phyloP scores from a whole-genome alignment of 768 basidiomycete genomes.

The Collybiopsis luxurians region DNA sequence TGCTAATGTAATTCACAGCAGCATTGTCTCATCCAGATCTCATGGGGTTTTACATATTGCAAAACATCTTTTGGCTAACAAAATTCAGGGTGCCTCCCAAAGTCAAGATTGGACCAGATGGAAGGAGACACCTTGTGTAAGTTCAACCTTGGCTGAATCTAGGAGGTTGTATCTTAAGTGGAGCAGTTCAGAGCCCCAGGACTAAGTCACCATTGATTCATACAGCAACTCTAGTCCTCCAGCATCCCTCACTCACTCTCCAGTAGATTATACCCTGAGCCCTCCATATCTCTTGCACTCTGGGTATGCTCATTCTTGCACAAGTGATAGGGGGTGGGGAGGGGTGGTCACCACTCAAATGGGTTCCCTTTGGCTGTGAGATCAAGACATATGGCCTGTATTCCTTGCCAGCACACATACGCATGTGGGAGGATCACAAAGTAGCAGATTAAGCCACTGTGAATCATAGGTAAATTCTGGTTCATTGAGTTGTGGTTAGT shows the following conservation, averaged over 20 bases:
- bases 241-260: conserved; percentile 24
- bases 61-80: conserved; percentile 75
- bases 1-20: conserved; percentile 31
- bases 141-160: conserved; percentile 19
- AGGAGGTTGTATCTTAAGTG: background rate
- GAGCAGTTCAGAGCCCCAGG: conserved; percentile 41
- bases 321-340: background rate
- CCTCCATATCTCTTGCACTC: conserved; percentile 28
- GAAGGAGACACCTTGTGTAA: conserved; percentile 63
- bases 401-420: background rate
- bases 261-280: conserved; percentile 31
- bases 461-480: background rate
- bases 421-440: background rate
- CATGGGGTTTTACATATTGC: conserved; percentile 67
- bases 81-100: conserved; percentile 85
- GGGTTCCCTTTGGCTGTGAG: background rate
- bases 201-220: conserved; percentile 38
- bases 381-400: conserved; percentile 5
- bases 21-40: conserved; percentile 69
- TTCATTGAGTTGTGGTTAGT: background rate
- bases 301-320: conserved; percentile 2
- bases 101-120: conserved; percentile 70
- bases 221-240: conserved; percentile 40
- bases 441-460: background rate
- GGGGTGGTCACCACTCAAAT: background rate